Conservation (phyloP, 2,329 filamentous ascomycete species). For the Didymella pomorum region DNA sequence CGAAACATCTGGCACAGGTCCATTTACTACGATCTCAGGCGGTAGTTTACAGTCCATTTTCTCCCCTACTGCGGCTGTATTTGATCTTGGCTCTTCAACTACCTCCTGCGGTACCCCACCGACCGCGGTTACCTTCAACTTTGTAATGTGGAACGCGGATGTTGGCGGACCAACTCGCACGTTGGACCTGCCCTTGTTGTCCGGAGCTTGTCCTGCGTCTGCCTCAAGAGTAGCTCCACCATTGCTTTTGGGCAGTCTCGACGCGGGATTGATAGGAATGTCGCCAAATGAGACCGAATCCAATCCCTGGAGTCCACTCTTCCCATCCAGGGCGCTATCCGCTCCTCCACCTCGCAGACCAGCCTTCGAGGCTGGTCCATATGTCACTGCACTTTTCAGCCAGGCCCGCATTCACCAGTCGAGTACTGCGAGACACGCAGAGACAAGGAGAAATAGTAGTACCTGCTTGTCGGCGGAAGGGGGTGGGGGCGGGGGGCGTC, state of each 20-base stretch:
- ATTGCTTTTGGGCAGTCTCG: not conserved
- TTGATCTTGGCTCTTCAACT: not conserved
- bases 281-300: not conserved
- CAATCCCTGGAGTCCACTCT: not conserved
- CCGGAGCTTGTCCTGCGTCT: not conserved
- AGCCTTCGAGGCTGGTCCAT: not conserved
- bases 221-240: not conserved
- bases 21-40: not conserved
- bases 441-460: not conserved
- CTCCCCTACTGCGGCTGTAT: not conserved
- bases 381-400: not conserved
- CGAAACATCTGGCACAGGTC: not conserved
- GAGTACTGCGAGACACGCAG: too few relatives aligned
- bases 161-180: not conserved
- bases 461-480: constrained; percentile 6
- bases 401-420: not conserved
- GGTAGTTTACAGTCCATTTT: not conserved
- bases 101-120: not conserved
- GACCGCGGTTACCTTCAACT: not conserved
- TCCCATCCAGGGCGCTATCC: not conserved
- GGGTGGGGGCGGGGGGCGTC: too few relatives aligned
- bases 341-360: not conserved
- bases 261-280: not conserved
- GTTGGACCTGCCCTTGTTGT: not conserved
- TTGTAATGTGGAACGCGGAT: not conserved